Base-by-base conservation (phyloP, 176 grass and related monocot genomes). In the Eleusine indica region DNA sequence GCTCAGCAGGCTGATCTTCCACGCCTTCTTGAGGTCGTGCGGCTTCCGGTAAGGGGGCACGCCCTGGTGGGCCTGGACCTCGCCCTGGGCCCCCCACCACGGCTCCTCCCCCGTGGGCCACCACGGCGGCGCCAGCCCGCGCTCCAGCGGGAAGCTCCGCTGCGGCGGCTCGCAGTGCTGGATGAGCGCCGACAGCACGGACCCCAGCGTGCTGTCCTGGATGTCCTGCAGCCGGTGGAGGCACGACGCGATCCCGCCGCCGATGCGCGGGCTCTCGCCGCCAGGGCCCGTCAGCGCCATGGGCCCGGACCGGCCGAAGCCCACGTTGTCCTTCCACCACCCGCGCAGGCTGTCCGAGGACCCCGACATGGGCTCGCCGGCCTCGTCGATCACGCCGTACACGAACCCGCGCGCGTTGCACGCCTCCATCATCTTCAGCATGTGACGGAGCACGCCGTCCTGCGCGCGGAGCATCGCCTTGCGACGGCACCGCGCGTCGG, bases 401-500 rank as follows among this genome's bases (percentile, higher is more conserved):
- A 97, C 91, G 63, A 97, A 97, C n/a, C 94, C 91, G n/a, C 85
- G 89, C 8, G 94, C 87, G 71, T 92, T 76, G 85, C 94, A 90
- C 13, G 83, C 87, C 58, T 84, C 80, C 89, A 94, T 94, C 84
- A 97, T 91, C 79, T 86, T 88, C 43, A 97, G 91, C 94, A 97
- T 97, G 82, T 84, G 86, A 18, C 78, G 81, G 68, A 97, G 91
- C 2, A 97, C 89, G 74, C 87, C 82, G 81, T 88, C 93, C 67
- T 97, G 91, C 3, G 89, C 91, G 0, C 89, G 89, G 18, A 87
- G 75, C 91, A 92, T 89, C 70, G 65, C 74, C 77, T 88, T 91
- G 35, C 82, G 87, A 4, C 80, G 89, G 76, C 81, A 85, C 78
- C 75, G 84, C 44, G 57, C 66, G 35, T 89, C 83, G 18, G 56